Percentiles rank a stretch among this genome's conserved stretches.
These are phyloP conservation scores for Cryptococcus sp. DNA, from an alignment of 1,284 basidiomycete species.

Conservation along the genomic window DNA sequence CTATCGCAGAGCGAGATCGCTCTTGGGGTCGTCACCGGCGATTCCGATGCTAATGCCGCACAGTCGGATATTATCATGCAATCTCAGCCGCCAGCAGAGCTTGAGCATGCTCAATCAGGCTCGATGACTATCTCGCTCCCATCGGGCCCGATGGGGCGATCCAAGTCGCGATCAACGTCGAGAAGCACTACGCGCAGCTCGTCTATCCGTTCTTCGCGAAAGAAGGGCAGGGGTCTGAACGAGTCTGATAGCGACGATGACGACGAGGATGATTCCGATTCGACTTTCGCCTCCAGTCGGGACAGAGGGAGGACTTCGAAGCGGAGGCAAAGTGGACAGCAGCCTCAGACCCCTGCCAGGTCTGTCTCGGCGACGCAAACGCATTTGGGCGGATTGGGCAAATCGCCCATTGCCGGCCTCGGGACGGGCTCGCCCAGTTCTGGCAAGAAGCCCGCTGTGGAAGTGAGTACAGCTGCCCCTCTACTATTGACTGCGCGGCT, in stretches of 20 bases:
- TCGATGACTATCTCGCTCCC: neutral
- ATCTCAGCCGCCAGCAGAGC: no score
- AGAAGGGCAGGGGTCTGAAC: conserved; percentile 4
- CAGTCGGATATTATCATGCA: no score
- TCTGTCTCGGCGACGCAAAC: conserved; percentile 2
- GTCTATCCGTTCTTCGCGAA: neutral
- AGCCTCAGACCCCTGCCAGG: conserved; percentile 15
- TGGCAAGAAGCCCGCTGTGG: conserved; percentile 8
- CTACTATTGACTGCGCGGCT: conserved; percentile 1
- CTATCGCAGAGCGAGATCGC: no score
- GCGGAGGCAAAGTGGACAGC: neutral
- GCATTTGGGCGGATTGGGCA: conserved; percentile 1
- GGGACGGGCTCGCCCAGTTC: conserved; percentile 10
- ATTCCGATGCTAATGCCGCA: no score
- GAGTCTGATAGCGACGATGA: conserved; percentile 7
- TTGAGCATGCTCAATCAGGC: neutral
- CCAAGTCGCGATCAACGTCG: no score
- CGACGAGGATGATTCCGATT: conserved; percentile 29
- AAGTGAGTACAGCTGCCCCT: conserved; percentile 8
- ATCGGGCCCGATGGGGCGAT: neutral
- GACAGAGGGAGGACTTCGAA: conserved; percentile 2
- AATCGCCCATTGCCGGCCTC: neutral
- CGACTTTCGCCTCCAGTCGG: conserved; percentile 23
- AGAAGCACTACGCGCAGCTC: neutral
- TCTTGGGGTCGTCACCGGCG: no score